Percentiles rank a stretch among this genome's conserved stretches.
phyloP scores from a whole-genome alignment of 257 asterid genomes.

The Solanum dulcamara region DNA sequence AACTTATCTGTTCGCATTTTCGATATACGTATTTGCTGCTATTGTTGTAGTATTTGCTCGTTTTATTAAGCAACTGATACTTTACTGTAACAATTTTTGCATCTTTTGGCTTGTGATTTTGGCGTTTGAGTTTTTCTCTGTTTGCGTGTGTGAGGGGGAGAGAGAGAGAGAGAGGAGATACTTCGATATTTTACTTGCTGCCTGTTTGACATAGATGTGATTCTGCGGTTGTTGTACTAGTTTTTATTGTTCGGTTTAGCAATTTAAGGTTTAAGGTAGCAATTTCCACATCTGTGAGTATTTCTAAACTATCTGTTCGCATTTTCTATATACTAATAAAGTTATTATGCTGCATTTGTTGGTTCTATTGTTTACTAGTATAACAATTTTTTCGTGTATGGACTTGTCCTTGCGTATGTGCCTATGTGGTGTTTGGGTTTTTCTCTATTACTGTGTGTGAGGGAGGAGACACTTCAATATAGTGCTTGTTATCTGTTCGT shows the following conservation, averaged over 20 bases:
- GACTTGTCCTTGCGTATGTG: no score
- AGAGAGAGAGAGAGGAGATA: background rate
- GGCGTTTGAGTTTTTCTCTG: background rate
- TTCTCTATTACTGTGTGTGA: background rate
- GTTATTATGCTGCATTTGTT: background rate
- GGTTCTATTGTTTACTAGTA: background rate
- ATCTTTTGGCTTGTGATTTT: background rate
- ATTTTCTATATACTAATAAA: background rate
- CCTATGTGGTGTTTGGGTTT: background rate
- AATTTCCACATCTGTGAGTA: background rate
- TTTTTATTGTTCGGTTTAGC: background rate
- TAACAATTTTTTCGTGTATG: background rate
- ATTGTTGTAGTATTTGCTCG: background rate
- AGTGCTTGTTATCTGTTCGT: background rate
- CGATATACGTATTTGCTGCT: background rate
- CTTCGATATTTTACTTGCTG: background rate
- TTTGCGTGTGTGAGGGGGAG: background rate
- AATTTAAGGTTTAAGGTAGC: background rate
- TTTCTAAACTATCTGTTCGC: background rate
- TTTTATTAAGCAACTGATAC: background rate
- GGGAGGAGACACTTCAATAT: background rate
- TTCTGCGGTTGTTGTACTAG: background rate
- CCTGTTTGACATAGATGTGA: background rate
- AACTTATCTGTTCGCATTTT: background rate
- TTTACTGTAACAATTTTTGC: background rate